Percentiles rank a stretch among this genome's conserved stretches.
These are phyloP conservation scores for Larix kaempferi DNA, from an alignment of 75 land plant species.

Conservation along the genomic window DNA sequence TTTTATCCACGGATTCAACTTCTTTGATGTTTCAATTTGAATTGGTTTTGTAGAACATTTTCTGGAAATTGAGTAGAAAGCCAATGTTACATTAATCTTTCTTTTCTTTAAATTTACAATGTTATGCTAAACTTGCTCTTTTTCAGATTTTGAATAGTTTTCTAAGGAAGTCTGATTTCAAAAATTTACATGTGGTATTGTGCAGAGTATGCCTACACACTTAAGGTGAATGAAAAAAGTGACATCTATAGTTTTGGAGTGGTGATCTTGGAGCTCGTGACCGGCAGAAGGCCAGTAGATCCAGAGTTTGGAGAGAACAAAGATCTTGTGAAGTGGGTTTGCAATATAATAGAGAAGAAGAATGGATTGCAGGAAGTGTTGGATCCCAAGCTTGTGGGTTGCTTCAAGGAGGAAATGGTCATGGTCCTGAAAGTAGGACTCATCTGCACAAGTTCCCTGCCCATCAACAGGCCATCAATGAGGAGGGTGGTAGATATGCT, in stretches of 20 bases:
- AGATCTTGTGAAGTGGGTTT: constrained; percentile 26
- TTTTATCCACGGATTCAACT: not conserved
- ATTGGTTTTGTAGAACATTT: no score
- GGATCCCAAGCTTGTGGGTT: constrained; percentile 47
- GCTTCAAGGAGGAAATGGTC: constrained; percentile 56
- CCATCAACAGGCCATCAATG: constrained; percentile 78
- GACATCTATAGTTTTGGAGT: constrained; percentile 42
- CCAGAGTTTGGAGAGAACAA: constrained; percentile 16
- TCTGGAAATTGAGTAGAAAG: no score
- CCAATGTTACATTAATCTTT: no score
- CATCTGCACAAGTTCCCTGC: constrained; percentile 70
- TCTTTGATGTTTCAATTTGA: not conserved
- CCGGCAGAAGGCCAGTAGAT: constrained; percentile 31
- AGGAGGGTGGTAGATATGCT: constrained; percentile 73
- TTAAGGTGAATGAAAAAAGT: constrained; percentile 32
- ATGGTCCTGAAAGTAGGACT: constrained; percentile 60
- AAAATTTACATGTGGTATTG: not conserved
- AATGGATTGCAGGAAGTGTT: constrained; percentile 50
- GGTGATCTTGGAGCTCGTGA: constrained; percentile 28
- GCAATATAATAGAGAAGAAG: constrained; percentile 27
- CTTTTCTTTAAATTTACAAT: no score
- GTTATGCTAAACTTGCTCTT: no score
- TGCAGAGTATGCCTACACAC: constrained; percentile 45
- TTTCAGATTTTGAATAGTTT: not conserved
- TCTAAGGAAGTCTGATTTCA: no score